Evolutionary conservation across 805 yeast species (phyloP).

Genomic region (Myxozyma geophila): DNA sequence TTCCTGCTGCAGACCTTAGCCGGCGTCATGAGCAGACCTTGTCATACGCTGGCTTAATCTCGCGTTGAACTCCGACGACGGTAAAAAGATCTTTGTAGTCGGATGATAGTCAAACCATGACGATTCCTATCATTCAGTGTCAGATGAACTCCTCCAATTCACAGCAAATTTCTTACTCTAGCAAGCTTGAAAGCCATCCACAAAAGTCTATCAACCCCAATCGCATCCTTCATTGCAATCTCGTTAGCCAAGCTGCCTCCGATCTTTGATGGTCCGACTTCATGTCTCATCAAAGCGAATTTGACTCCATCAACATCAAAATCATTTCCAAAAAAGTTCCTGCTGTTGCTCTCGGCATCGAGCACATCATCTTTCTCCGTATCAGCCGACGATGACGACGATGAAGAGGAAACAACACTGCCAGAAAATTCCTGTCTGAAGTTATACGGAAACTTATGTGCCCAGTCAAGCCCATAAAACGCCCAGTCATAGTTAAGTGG

Average conservation of each 20-base stretch:
- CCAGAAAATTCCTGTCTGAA: no score
- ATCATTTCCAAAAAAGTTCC: constrained; percentile 2
- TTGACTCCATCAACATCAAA: constrained; percentile 12
- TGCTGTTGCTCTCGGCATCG: not conserved
- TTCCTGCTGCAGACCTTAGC: not conserved
- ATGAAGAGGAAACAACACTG: not conserved
- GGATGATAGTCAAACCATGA: constrained; percentile 3
- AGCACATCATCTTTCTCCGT: not conserved
- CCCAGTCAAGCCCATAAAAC: constrained; percentile 22
- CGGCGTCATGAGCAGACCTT: not conserved
- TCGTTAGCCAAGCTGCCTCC: not conserved
- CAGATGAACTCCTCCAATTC: not conserved
- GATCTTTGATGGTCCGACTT: constrained; percentile 20
- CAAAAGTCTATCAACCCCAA: constrained; percentile 27
- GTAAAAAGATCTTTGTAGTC: not conserved
- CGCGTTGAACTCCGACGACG: not conserved
- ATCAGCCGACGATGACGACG: not conserved
- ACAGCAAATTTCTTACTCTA: constrained; percentile 6
- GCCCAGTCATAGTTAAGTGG: constrained; percentile 28
- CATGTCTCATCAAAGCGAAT: not conserved
- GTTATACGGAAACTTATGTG: constrained; percentile 11
- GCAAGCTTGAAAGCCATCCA: constrained; percentile 30
- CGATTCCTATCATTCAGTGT: not conserved
- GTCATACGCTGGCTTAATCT: not conserved
- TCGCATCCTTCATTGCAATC: not conserved